A percentile compares a stretch with the other conserved stretches of the same genome.
These are phyloP conservation scores for Barnettozyma californica DNA, from an alignment of 805 yeast genomes.

Conservation along the genomic window DNA sequence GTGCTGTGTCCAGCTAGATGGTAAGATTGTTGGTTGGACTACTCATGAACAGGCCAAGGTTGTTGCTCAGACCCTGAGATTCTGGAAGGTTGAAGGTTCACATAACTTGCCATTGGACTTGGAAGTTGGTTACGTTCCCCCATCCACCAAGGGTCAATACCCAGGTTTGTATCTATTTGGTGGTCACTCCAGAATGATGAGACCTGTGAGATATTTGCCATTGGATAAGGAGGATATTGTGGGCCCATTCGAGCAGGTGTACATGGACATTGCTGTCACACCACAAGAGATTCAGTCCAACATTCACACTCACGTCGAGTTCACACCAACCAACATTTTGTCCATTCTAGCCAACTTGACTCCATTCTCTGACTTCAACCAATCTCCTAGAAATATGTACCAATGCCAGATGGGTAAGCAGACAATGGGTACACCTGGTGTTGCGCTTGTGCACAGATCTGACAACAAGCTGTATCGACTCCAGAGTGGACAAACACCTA, in stretches of 20 bases:
- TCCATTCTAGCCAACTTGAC: conserved; percentile 95
- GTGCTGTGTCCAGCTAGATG: conserved; percentile 92
- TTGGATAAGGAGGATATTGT: conserved; percentile 76
- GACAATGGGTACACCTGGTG: conserved; percentile 99
- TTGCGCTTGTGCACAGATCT: conserved; percentile 84
- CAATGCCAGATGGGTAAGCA: conserved; percentile 99
- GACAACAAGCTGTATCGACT: conserved; percentile 91
- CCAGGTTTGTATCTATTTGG: conserved; percentile 93
- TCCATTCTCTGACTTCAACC: conserved; percentile 97
- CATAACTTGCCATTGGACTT: conserved; percentile 78
- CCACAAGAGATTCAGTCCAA: conserved; percentile 83
- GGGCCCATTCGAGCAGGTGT: conserved; percentile 98
- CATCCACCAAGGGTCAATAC: conserved; percentile 92
- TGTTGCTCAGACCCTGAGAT: conserved; percentile 85
- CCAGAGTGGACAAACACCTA: conserved; percentile 96
- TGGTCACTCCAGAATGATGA: conserved; percentile 90
- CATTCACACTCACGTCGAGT: conserved; percentile 89
- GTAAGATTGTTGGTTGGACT: conserved; percentile 90
- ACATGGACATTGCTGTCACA: conserved; percentile 92
- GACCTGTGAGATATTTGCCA: conserved; percentile 92
- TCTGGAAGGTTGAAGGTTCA: conserved; percentile 82
- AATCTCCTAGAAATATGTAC: conserved; percentile 99
- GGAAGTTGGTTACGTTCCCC: conserved; percentile 95
- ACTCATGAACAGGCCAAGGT: conserved; percentile 81
- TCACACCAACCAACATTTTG: conserved; percentile 87